A percentile compares a stretch with the other conserved stretches of the same genome.
These are phyloP conservation scores for Ogataea nitratoaversa DNA, from an alignment of 805 yeast genomes.

Conservation along the genomic window DNA sequence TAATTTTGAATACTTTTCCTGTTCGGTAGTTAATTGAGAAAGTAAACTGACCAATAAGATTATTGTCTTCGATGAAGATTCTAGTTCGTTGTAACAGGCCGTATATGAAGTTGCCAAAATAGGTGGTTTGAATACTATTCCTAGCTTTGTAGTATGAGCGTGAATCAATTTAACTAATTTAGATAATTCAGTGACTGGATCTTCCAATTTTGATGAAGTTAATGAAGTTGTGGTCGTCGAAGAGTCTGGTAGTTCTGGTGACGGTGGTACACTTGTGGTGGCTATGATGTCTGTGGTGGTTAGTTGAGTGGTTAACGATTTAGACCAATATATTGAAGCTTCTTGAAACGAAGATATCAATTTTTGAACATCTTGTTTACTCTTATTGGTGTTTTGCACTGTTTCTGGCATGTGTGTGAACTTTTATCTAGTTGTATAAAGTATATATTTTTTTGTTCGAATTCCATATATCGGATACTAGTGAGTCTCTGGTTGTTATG, in stretches of 20 bases:
- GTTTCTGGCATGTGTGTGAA: too few species aligned
- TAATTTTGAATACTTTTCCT: conserved; percentile 28
- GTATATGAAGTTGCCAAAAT: conserved; percentile 34
- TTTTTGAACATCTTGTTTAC: conserved; percentile 12
- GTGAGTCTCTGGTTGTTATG: too few species aligned
- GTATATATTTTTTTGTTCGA: too few species aligned
- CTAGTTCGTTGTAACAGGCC: conserved; percentile 47
- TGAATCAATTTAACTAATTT: conserved; percentile 58
- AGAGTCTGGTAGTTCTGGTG: not conserved
- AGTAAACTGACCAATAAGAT: conserved; percentile 43
- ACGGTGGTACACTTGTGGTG: not conserved
- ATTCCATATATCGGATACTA: too few species aligned
- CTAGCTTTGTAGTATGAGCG: conserved; percentile 77
- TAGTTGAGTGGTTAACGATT: conserved; percentile 5
- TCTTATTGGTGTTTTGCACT: too few species aligned
- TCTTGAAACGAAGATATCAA: conserved; percentile 18
- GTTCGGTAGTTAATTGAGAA: conserved; percentile 35
- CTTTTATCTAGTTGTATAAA: too few species aligned
- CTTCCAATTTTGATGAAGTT: conserved; percentile 28
- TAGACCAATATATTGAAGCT: conserved; percentile 17
- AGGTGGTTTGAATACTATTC: conserved; percentile 63
- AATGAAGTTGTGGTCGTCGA: conserved; percentile 1
- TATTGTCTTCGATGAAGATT: conserved; percentile 41
- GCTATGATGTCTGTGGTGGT: not conserved
- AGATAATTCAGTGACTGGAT: conserved; percentile 52